phyloP scores from a whole-genome alignment of 805 yeast species.

The Metschnikowia bowlesiae region DNA sequence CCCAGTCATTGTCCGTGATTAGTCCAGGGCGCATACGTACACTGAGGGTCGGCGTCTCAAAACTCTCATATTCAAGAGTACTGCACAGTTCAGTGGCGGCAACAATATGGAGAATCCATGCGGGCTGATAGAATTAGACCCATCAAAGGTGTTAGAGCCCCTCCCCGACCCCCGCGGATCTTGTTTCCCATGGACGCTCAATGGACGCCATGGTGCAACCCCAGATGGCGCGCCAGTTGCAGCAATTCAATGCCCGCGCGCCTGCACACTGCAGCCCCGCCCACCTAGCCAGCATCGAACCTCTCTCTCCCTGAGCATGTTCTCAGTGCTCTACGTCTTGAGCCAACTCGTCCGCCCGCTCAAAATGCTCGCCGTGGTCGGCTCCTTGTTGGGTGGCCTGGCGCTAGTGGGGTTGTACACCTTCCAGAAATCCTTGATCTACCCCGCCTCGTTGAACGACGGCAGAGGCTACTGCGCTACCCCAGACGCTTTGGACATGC shows the following conservation, averaged over 20 bases:
- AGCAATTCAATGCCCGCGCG: neutral
- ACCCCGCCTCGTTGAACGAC: constrained; percentile 76
- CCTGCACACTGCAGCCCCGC: neutral
- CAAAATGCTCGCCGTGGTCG: constrained; percentile 35
- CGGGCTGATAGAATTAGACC: no score
- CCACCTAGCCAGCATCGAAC: neutral
- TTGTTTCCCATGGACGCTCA: no score
- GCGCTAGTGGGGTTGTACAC: constrained; percentile 52
- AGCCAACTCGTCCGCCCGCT: constrained; percentile 13
- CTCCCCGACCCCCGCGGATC: no score
- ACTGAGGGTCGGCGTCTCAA: no score
- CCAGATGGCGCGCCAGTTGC: neutral
- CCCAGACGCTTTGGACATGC: constrained; percentile 66
- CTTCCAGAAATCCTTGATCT: constrained; percentile 65
- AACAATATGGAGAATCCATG: no score
- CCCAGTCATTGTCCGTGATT: no score
- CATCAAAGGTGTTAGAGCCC: no score
- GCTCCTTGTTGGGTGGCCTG: constrained; percentile 40
- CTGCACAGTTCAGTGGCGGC: no score
- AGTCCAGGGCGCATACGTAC: no score
- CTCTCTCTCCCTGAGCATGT: constrained; percentile 1
- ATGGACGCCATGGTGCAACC: no score
- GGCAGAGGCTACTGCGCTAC: constrained; percentile 70
- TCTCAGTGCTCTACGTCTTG: constrained; percentile 6
- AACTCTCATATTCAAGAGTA: no score